These are phyloP conservation scores for Pisolithus albus DNA, from an alignment of 768 basidiomycete genomes.

Conservation along the genomic window DNA sequence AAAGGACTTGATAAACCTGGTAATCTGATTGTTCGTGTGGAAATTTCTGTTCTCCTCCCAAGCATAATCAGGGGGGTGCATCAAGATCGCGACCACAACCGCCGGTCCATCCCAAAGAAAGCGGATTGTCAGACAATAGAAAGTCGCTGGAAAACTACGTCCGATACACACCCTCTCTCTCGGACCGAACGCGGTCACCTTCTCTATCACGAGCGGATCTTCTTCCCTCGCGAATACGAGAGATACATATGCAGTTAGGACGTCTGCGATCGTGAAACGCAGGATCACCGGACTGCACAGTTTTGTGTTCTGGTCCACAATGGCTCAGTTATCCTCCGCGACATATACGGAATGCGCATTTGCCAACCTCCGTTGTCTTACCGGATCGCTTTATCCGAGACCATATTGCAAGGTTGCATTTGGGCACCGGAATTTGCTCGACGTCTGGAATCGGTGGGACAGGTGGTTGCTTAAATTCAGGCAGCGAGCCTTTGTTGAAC, in stretches of 20 bases:
- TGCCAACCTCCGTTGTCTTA: not conserved
- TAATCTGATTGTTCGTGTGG: slow-evolving; percentile 68
- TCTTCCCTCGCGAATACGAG: slow-evolving; percentile 33
- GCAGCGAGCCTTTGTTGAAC: slow-evolving; percentile 38
- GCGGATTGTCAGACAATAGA: not conserved
- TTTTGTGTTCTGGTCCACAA: slow-evolving; percentile 1
- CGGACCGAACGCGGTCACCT: slow-evolving; percentile 63
- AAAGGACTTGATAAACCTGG: slow-evolving; percentile 54
- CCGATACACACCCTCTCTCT: slow-evolving; percentile 50
- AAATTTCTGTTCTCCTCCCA: slow-evolving; percentile 38
- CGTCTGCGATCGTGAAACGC: slow-evolving; percentile 57
- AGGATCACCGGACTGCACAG: slow-evolving; percentile 34
- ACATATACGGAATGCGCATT: not conserved
- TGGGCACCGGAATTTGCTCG: slow-evolving; percentile 1
- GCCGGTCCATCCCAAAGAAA: not conserved
- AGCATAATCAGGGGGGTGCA: not conserved
- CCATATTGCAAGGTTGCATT: slow-evolving; percentile 51
- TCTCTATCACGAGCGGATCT: slow-evolving; percentile 48
- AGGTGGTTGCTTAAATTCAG: slow-evolving; percentile 7
- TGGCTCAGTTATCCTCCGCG: not conserved
- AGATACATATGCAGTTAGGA: slow-evolving; percentile 59
- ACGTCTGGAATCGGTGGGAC: not conserved
- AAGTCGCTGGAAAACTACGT: not conserved
- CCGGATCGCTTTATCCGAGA: slow-evolving; percentile 23
- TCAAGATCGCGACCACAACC: not conserved